Conservation (phyloP, 345 rosid species). For the Salix exigua region DNA sequence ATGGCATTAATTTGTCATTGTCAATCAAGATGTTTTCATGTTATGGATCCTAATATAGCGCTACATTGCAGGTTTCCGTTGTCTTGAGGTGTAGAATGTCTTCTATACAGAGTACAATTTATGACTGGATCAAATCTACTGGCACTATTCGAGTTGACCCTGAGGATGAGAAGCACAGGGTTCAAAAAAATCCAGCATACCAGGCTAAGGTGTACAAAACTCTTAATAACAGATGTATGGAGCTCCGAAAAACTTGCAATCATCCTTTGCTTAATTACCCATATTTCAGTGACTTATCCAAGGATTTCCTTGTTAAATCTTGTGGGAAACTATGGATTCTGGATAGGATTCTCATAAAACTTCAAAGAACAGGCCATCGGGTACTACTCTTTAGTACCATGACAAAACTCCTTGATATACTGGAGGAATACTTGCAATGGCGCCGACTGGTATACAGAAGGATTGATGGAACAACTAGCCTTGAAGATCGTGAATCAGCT, state of each 20-base stretch:
- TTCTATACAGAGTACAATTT: conserved; percentile 88
- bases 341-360: conserved; percentile 90
- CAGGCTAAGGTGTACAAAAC: conserved; percentile 72
- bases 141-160: conserved; percentile 97
- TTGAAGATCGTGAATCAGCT: conserved; percentile 99
- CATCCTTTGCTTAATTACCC: conserved; percentile 99
- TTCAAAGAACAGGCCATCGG: conserved; percentile 91
- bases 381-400: conserved; percentile 98
- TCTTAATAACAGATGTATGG: conserved; percentile 97
- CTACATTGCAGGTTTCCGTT: conserved; percentile 71
- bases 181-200: conserved; percentile 71
- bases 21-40: neutral
- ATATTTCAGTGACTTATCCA: conserved; percentile 76
- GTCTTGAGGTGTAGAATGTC: conserved; percentile 97
- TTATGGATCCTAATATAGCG: conserved; percentile 26
- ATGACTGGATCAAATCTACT: conserved; percentile 98
- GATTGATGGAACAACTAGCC: conserved; percentile 98
- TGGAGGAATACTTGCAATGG: conserved; percentile 99
- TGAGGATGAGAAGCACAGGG: conserved; percentile 77
- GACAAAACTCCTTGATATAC: conserved; percentile 96
- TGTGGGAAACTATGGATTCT: conserved; percentile 97
- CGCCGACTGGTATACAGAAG: conserved; percentile 80
- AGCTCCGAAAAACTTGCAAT: conserved; percentile 92
- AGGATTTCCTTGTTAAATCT: conserved; percentile 86
- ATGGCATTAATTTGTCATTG: conserved; percentile 15